Base-by-base conservation (phyloP, 225 moss, liverwort and hornwort species). In the Straminergon stramineum region DNA sequence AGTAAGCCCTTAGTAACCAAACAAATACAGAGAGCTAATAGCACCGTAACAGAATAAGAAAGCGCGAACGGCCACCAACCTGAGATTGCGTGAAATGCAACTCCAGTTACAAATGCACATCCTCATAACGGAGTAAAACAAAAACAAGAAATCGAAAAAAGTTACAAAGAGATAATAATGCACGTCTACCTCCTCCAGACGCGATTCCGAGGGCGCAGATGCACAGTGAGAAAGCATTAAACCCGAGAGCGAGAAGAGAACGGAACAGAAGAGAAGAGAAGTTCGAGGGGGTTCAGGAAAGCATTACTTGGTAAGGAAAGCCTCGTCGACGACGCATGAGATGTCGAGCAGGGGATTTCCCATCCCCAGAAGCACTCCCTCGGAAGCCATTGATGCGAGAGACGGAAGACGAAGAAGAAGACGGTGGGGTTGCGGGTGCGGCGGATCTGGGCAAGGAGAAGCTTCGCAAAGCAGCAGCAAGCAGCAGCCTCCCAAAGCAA, bases 331-430 rank as follows among this genome's bases (percentile, higher is more conserved):
- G 35, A 94, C 94, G 22, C 89, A 90, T 14, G 94, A 94, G 89
- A 94, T 93, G 82, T 94, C 94, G 69, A 94, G 91, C 83, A 94
- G 65, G 66, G 94, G 94, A 71, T 94, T 94, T 58, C 94, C 94
- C 94, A 94, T 94, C 3, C 93, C 93, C 79, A 94, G 30, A 28
- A 94, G 92, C 41, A 92, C 89, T 53, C 94, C 94, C 76, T 94
- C 94, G 74, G 94, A 90, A 90, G 88, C 94, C 94, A 94, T 94
- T 89, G 70, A 61, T 84, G 65, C 83, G 81, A 41, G 74, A 73
- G 66, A 68, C 5, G 82, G 31, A 57, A 69, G 48, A 51, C 41
- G 62, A 71, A 69, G 48, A 51, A 35, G 62, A 71, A 34, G 70
- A 7, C 45, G 8, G 28, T 58, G 41, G 26, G 5, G 37, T 53